Percentiles rank a stretch among this genome's conserved stretches.
Evolutionary conservation across 441 rosid species (phyloP).

Genomic region (Brassica hybrid): DNA sequence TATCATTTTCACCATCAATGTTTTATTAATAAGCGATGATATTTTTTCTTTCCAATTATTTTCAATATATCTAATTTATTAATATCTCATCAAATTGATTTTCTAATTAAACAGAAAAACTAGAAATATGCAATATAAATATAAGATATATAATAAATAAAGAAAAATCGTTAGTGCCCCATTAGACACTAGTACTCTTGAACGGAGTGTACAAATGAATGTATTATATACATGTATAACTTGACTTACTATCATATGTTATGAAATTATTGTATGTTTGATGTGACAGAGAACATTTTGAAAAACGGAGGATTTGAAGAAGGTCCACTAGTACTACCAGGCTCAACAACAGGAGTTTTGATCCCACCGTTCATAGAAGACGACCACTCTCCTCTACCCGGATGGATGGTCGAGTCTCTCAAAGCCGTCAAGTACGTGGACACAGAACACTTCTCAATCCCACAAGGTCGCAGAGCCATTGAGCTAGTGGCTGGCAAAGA

Average conservation of each 20-base stretch:
- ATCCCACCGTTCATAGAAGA: slow-evolving; percentile 93
- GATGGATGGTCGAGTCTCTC: slow-evolving; percentile 90
- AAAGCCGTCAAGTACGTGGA: slow-evolving; percentile 93
- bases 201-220: not conserved
- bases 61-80: not conserved
- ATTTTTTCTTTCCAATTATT: not conserved
- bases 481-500: slow-evolving; percentile 74
- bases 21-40: too few relatives aligned
- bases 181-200: not conserved
- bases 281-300: not conserved
- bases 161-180: not conserved
- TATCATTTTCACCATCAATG: too few relatives aligned
- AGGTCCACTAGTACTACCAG: slow-evolving; percentile 65
- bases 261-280: not conserved
- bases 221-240: not conserved
- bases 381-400: slow-evolving; percentile 79
- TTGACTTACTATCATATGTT: not conserved
- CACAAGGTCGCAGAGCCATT: slow-evolving; percentile 59
- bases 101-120: not conserved
- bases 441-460: slow-evolving; percentile 57
- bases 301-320: slow-evolving; percentile 4
- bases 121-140: not conserved
- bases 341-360: slow-evolving; percentile 72
- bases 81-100: not conserved
- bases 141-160: not conserved